phyloP scores from a whole-genome alignment of 805 yeast genomes.

The Cyberlindnera amylophila region DNA sequence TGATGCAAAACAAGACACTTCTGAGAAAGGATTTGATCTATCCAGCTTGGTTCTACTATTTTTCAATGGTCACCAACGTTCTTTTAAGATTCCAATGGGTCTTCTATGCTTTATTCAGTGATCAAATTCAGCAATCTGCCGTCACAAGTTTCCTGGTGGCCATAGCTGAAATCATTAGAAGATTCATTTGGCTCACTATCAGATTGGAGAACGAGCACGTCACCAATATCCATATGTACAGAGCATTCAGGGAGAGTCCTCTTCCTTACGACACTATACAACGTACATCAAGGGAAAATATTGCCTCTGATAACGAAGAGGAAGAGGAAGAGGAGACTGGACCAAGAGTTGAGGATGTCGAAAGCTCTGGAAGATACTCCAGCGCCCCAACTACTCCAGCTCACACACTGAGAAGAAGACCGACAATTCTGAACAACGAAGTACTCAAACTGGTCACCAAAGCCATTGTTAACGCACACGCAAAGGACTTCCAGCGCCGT shows the following conservation, averaged over 20 bases:
- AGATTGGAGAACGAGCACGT: slow-evolving; percentile 97
- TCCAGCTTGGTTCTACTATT: slow-evolving; percentile 59
- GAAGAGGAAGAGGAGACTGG: slow-evolving; percentile 4
- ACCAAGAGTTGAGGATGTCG: slow-evolving; percentile 5
- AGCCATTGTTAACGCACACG: slow-evolving; percentile 70
- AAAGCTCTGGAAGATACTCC: neutral
- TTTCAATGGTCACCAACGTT: slow-evolving; percentile 71
- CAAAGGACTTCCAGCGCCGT: slow-evolving; percentile 69
- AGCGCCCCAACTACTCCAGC: neutral
- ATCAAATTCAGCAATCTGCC: slow-evolving; percentile 83
- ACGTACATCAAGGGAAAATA: slow-evolving; percentile 27
- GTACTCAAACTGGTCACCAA: slow-evolving; percentile 44
- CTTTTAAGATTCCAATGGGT: slow-evolving; percentile 87
- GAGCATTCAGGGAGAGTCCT: slow-evolving; percentile 85
- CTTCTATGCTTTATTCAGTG: slow-evolving; percentile 74
- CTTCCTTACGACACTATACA: slow-evolving; percentile 64
- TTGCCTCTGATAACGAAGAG: no score
- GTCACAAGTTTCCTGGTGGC: slow-evolving; percentile 81
- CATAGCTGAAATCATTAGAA: slow-evolving; percentile 71
- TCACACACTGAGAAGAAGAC: slow-evolving; percentile 20
- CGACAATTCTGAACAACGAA: slow-evolving; percentile 18
- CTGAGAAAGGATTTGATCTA: slow-evolving; percentile 72
- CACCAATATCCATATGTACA: slow-evolving; percentile 76
- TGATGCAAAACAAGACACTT: slow-evolving; percentile 62
- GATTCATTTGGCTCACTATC: slow-evolving; percentile 87